These are phyloP conservation scores for Diplocarpon rosae DNA, from an alignment of 2,329 filamentous ascomycete species.

Conservation along the genomic window DNA sequence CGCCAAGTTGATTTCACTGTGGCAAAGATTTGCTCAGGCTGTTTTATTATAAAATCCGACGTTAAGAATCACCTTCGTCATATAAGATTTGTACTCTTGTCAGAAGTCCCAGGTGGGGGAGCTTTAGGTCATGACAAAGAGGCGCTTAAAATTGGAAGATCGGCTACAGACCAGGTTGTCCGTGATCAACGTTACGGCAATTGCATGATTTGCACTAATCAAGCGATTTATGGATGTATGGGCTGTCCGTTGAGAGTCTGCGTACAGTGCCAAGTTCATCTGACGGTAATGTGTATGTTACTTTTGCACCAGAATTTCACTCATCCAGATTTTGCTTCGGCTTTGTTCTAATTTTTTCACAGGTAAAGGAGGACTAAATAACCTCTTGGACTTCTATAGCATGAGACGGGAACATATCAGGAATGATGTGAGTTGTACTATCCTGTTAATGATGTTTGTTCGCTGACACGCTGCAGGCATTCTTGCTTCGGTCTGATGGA, in stretches of 20 bases:
- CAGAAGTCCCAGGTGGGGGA: not conserved
- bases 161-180: not conserved
- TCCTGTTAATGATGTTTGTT: not conserved
- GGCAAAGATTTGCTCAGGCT: conserved; percentile 13
- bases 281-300: conserved; percentile 7
- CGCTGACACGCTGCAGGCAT: conserved; percentile 2
- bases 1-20: conserved; percentile 14
- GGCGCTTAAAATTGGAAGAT: not conserved
- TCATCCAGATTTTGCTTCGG: not conserved
- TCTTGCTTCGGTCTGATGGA: conserved; percentile 8
- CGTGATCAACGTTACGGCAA: not conserved
- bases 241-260: conserved; percentile 13
- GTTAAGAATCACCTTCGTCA: conserved; percentile 13
- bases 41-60: conserved; percentile 5
- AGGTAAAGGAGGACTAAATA: conserved; percentile 10
- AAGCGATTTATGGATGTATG: conserved; percentile 3
- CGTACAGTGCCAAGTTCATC: conserved; percentile 3
- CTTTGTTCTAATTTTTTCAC: not conserved
- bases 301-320: not conserved
- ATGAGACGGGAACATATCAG: conserved; percentile 4
- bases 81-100: not conserved
- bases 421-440: conserved; percentile 11
- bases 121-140: not conserved
- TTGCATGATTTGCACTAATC: conserved; percentile 13
- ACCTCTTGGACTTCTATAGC: conserved; percentile 4